These are phyloP conservation scores for Fusarium stilboides DNA, from an alignment of 2,329 filamentous ascomycete species.

Conservation along the genomic window DNA sequence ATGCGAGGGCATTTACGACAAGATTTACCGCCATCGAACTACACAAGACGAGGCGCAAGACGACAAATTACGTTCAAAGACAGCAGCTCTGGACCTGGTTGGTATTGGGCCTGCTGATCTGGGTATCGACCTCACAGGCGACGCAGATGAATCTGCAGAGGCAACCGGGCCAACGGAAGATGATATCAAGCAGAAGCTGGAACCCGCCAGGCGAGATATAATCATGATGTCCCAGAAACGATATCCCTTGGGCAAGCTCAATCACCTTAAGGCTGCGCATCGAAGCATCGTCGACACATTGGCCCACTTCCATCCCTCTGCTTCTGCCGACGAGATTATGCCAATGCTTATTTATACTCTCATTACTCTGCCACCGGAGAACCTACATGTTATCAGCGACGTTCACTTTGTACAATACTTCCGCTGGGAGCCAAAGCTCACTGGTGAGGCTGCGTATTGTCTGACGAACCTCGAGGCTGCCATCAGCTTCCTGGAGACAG, in stretches of 20 bases:
- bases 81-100: conserved; percentile 89
- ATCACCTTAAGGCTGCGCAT: conserved; percentile 88
- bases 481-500: conserved; percentile 94
- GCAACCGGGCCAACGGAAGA: conserved; percentile 72
- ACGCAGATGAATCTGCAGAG: conserved; percentile 68
- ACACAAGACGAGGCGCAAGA: conserved; percentile 96
- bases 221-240: conserved; percentile 87
- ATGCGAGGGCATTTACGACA: conserved; percentile 87
- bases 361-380: conserved; percentile 89
- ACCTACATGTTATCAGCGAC: conserved; percentile 92
- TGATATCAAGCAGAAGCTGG: conserved; percentile 81
- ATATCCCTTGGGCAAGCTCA: conserved; percentile 92
- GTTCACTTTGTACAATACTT: conserved; percentile 96
- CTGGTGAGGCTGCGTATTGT: conserved; percentile 96
- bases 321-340: conserved; percentile 96
- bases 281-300: conserved; percentile 94
- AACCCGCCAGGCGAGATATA: conserved; percentile 77
- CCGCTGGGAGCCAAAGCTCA: conserved; percentile 85
- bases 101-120: conserved; percentile 91
- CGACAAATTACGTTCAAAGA: conserved; percentile 94
- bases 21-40: conserved; percentile 91
- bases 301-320: conserved; percentile 78
- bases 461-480: conserved; percentile 96
- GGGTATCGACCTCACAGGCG: conserved; percentile 79
- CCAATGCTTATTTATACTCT: conserved; percentile 97